These are phyloP conservation scores for Ganoderma lingzhi DNA, from an alignment of 1,284 basidiomycete species.

Conservation along the genomic window DNA sequence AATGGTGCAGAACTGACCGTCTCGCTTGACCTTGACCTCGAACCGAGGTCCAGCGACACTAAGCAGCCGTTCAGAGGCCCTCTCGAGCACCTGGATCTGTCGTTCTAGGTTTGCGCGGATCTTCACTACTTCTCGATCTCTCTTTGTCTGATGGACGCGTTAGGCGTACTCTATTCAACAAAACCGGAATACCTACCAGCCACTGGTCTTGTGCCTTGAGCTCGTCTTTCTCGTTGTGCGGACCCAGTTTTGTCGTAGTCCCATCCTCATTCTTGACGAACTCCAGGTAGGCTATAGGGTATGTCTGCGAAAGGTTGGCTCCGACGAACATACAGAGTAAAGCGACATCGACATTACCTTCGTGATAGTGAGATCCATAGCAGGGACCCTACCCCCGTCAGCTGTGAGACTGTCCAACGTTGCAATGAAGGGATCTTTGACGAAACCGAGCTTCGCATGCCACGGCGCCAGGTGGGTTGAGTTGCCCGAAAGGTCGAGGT, in stretches of 20 bases:
- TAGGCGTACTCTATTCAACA: neutral
- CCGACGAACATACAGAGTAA: constrained; percentile 39
- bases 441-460: constrained; percentile 89
- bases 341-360: constrained; percentile 52
- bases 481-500: constrained; percentile 83
- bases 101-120: constrained; percentile 61
- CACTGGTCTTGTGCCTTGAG: constrained; percentile 65
- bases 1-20: constrained; percentile 12
- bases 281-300: constrained; percentile 73
- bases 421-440: constrained; percentile 68
- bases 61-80: constrained; percentile 49
- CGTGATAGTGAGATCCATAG: constrained; percentile 80
- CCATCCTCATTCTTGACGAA: constrained; percentile 62
- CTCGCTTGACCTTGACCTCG: constrained; percentile 9
- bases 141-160: constrained; percentile 49
- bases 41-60: constrained; percentile 21
- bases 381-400: constrained; percentile 83
- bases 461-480: constrained; percentile 87
- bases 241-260: constrained; percentile 60
- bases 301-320: constrained; percentile 48
- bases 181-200: constrained; percentile 59
- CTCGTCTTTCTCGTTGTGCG: constrained; percentile 80
- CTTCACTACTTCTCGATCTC: constrained; percentile 62
- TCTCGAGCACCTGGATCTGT: constrained; percentile 66
- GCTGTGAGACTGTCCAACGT: constrained; percentile 82